Evolutionary conservation across 2,329 filamentous ascomycete species (phyloP).

Genomic region (Teratosphaeria destructans): DNA sequence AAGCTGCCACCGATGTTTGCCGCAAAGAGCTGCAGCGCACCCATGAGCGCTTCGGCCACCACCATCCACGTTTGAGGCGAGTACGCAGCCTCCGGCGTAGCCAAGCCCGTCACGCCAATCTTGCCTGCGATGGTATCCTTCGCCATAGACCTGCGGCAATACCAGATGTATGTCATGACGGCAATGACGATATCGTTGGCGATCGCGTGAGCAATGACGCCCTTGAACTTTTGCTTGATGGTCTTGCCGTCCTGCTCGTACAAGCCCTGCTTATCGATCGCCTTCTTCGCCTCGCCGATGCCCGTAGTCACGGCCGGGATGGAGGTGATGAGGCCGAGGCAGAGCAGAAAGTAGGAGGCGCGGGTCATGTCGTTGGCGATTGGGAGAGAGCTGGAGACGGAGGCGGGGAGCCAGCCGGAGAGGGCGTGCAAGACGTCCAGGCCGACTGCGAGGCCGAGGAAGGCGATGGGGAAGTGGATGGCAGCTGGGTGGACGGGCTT

Average conservation of each 20-base stretch:
- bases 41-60: constrained; percentile 26
- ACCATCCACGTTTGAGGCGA: constrained; percentile 29
- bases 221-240: constrained; percentile 30
- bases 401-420: constrained; percentile 21
- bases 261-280: constrained; percentile 35
- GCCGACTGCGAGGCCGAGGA: constrained; percentile 31
- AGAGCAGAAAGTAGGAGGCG: constrained; percentile 35
- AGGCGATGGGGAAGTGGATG: constrained; percentile 40
- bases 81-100: constrained; percentile 21
- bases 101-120: constrained; percentile 13
- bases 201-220: constrained; percentile 32
- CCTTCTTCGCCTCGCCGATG: constrained; percentile 28
- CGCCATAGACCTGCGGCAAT: constrained; percentile 22
- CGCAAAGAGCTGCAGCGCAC: constrained; percentile 27
- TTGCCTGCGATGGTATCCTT: constrained; percentile 18
- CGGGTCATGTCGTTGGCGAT: constrained; percentile 28
- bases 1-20: constrained; percentile 35
- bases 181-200: constrained; percentile 33
- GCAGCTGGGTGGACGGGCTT: constrained; percentile 37
- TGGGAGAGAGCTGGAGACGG: constrained; percentile 22
- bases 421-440: constrained; percentile 32
- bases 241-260: constrained; percentile 26
- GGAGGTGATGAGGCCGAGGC: constrained; percentile 28
- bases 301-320: constrained; percentile 26
- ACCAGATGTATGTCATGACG: constrained; percentile 34